Percentiles rank a stretch among this genome's conserved stretches.
Conservation (phyloP, 2,329 filamentous ascomycete species). For the Verticillium dahliae region DNA sequence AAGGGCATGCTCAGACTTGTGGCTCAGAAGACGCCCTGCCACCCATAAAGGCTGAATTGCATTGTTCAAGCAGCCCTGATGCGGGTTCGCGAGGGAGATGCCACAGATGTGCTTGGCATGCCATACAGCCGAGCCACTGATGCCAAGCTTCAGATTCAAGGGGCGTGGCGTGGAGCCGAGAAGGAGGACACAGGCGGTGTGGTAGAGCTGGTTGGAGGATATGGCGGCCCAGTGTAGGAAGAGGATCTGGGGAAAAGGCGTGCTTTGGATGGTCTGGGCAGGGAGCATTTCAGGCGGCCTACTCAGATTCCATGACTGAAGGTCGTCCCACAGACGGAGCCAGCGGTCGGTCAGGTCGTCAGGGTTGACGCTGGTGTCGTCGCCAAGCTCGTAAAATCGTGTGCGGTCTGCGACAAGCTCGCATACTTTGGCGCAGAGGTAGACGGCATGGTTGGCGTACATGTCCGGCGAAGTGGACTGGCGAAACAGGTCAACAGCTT, state of each 20-base stretch:
- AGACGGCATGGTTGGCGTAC: slow-evolving; percentile 54
- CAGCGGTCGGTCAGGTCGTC: slow-evolving; percentile 35
- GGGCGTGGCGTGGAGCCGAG: slow-evolving; percentile 33
- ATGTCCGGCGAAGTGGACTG: slow-evolving; percentile 33
- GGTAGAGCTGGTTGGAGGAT: slow-evolving; percentile 50
- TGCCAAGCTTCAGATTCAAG: slow-evolving; percentile 12
- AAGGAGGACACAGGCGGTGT: slow-evolving; percentile 47
- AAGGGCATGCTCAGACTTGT: slow-evolving; percentile 33
- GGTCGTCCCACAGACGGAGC: slow-evolving; percentile 39
- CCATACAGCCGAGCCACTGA: slow-evolving; percentile 38
- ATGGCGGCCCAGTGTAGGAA: slow-evolving; percentile 49
- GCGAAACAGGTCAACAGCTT: slow-evolving; percentile 28
- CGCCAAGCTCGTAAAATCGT: slow-evolving; percentile 38
- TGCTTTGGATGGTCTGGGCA: slow-evolving; percentile 31
- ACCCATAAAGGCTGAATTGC: slow-evolving; percentile 52
- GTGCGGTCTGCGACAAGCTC: slow-evolving; percentile 43
- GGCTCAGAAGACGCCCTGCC: slow-evolving; percentile 46
- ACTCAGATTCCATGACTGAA: slow-evolving; percentile 39
- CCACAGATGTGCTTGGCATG: slow-evolving; percentile 50
- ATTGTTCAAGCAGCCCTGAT: slow-evolving; percentile 50
- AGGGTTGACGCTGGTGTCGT: slow-evolving; percentile 30
- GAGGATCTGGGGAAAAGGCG: slow-evolving; percentile 44
- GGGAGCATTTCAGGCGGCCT: slow-evolving; percentile 40
- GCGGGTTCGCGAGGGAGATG: slow-evolving; percentile 48
- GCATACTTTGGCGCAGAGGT: slow-evolving; percentile 44